Percentiles rank a stretch among this genome's conserved stretches.
phyloP scores from a whole-genome alignment of 768 basidiomycete species.

The Wakefieldia striispora region DNA sequence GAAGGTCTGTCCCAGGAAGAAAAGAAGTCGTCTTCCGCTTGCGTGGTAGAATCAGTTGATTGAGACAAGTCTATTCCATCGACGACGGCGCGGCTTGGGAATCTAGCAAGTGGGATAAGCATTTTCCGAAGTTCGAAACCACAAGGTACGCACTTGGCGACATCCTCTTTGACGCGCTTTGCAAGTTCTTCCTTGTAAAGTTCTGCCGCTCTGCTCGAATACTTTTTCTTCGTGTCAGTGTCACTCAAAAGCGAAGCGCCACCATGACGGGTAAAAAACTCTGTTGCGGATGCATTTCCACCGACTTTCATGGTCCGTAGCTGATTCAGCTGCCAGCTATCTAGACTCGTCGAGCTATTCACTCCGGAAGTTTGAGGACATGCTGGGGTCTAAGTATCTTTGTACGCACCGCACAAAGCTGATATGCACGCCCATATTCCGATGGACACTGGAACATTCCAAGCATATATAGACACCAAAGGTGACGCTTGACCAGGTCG shows the following conservation, averaged over 20 bases:
- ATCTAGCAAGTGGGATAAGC: slow-evolving; percentile 43
- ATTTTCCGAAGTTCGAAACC: not conserved
- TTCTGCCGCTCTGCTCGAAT: slow-evolving; percentile 78
- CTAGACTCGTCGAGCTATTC: slow-evolving; percentile 89
- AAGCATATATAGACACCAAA: slow-evolving; percentile 97
- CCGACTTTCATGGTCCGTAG: slow-evolving; percentile 96
- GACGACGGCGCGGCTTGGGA: slow-evolving; percentile 72
- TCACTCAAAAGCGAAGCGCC: slow-evolving; percentile 66
- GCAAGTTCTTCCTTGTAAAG: slow-evolving; percentile 92
- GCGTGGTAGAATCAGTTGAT: slow-evolving; percentile 38
- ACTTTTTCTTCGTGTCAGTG: slow-evolving; percentile 85
- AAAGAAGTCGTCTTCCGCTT: slow-evolving; percentile 90
- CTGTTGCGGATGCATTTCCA: slow-evolving; percentile 82
- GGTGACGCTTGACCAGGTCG: slow-evolving; percentile 96
- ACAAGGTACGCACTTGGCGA: slow-evolving; percentile 47
- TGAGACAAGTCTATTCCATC: slow-evolving; percentile 67
- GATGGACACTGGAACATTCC: slow-evolving; percentile 92
- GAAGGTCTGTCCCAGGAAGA: slow-evolving; percentile 91
- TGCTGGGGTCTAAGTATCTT: not conserved
- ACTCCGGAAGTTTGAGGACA: slow-evolving; percentile 19
- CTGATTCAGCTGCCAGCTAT: slow-evolving; percentile 89
- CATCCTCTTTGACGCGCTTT: slow-evolving; percentile 76
- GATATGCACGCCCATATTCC: slow-evolving; percentile 98
- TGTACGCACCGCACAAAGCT: slow-evolving; percentile 84
- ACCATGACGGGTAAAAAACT: slow-evolving; percentile 90